These are phyloP conservation scores for Termitomyces sp. DNA, from an alignment of 768 basidiomycete species.

Conservation along the genomic window DNA sequence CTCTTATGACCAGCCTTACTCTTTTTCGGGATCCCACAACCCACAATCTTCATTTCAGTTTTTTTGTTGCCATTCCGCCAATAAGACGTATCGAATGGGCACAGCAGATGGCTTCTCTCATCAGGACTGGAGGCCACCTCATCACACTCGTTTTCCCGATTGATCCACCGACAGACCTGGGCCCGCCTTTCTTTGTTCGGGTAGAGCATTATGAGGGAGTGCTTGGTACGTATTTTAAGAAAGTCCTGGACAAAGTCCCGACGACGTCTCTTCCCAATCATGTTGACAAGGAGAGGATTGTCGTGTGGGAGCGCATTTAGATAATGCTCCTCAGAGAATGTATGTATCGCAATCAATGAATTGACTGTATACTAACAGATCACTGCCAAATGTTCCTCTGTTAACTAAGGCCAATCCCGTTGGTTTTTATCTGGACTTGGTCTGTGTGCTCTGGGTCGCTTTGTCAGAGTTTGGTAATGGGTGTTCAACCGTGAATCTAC, in stretches of 20 bases:
- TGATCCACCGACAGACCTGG: constrained; percentile 35
- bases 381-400: no score
- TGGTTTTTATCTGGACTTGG: no score
- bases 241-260: constrained; percentile 51
- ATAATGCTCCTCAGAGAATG: no score
- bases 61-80: constrained; percentile 72
- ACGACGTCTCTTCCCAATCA: constrained; percentile 34
- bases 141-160: constrained; percentile 61
- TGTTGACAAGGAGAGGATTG: constrained; percentile 44
- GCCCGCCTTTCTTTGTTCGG: constrained; percentile 62
- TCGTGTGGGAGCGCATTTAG: constrained; percentile 46
- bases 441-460: no score
- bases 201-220: constrained; percentile 53
- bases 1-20: not conserved
- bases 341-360: no score
- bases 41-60: constrained; percentile 31
- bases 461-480: no score
- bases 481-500: no score
- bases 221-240: constrained; percentile 47
- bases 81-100: constrained; percentile 52
- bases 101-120: constrained; percentile 46
- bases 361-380: not conserved
- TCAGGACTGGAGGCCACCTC: constrained; percentile 61
- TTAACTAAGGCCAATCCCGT: no score
- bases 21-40: no score